A percentile compares a stretch with the other conserved stretches of the same genome.
Evolutionary conservation across 2,329 filamentous ascomycete species (phyloP).

Genomic region (Meredithiella fracta): DNA sequence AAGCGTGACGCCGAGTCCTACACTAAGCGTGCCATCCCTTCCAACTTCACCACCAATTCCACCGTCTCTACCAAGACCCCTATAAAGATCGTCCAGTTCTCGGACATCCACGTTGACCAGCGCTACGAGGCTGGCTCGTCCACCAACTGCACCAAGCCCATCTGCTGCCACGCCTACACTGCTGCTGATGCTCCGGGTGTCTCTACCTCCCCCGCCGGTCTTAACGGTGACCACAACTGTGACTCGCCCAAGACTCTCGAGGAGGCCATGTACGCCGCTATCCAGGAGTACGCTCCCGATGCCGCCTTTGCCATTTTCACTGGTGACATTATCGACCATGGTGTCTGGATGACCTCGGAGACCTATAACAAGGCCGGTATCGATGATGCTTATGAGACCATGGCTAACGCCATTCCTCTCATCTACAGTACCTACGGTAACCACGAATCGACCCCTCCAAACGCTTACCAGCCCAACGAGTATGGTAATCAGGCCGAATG

Average conservation of each 20-base stretch:
- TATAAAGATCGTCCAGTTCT: slow-evolving; percentile 40
- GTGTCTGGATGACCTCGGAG: slow-evolving; percentile 29
- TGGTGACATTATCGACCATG: slow-evolving; percentile 40
- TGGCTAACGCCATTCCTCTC: slow-evolving; percentile 26
- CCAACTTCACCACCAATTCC: not conserved
- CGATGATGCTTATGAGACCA: slow-evolving; percentile 29
- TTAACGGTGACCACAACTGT: slow-evolving; percentile 36
- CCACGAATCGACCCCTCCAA: slow-evolving; percentile 38
- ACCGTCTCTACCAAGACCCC: slow-evolving; percentile 21
- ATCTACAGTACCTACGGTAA: slow-evolving; percentile 41
- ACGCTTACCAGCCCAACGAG: slow-evolving; percentile 30
- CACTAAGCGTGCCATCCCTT: slow-evolving; percentile 20
- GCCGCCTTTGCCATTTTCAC: slow-evolving; percentile 41
- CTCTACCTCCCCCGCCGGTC: slow-evolving; percentile 32
- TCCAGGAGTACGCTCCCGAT: slow-evolving; percentile 29
- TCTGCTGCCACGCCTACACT: slow-evolving; percentile 39
- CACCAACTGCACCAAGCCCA: slow-evolving; percentile 39
- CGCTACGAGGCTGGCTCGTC: slow-evolving; percentile 36
- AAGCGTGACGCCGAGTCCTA: slow-evolving; percentile 16
- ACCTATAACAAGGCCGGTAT: slow-evolving; percentile 23
- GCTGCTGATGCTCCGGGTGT: slow-evolving; percentile 30
- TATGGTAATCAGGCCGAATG: slow-evolving; percentile 29
- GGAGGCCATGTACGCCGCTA: slow-evolving; percentile 37
- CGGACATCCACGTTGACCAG: slow-evolving; percentile 42
- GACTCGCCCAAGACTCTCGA: slow-evolving; percentile 35